phyloP scores from a whole-genome alignment of 2,329 filamentous ascomycete genomes.

The Botrytis elliptica region DNA sequence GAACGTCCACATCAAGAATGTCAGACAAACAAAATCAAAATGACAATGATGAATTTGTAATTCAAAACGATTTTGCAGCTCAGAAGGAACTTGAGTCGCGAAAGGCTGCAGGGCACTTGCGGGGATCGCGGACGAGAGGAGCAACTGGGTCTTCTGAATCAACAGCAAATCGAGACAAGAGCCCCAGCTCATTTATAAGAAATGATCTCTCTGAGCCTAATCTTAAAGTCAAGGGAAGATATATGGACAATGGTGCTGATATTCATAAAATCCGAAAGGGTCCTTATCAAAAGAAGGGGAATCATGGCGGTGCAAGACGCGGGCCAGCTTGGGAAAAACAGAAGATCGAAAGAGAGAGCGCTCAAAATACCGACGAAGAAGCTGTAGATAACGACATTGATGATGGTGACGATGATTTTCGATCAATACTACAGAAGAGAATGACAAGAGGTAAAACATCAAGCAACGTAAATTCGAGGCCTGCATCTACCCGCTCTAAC shows the following conservation, averaged over 20 bases:
- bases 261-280: background rate
- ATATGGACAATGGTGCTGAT: background rate
- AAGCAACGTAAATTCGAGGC: background rate
- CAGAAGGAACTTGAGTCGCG: too few relatives aligned
- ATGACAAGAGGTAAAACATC: background rate
- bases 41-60: background rate
- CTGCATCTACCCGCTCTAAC: background rate
- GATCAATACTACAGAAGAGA: background rate
- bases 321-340: slow-evolving; percentile 5
- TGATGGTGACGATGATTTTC: background rate
- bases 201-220: background rate
- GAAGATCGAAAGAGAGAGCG: background rate
- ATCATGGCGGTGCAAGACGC: slow-evolving; percentile 1
- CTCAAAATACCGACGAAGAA: background rate
- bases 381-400: background rate
- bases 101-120: background rate
- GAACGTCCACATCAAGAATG: background rate
- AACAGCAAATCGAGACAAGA: background rate
- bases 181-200: background rate
- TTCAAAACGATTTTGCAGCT: background rate
- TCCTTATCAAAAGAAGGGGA: background rate
- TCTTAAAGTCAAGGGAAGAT: background rate
- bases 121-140: background rate
- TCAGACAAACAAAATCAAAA: background rate
- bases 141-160: background rate